Conservation (phyloP, 768 basidiomycete species). For the Exidia glandulosa region DNA sequence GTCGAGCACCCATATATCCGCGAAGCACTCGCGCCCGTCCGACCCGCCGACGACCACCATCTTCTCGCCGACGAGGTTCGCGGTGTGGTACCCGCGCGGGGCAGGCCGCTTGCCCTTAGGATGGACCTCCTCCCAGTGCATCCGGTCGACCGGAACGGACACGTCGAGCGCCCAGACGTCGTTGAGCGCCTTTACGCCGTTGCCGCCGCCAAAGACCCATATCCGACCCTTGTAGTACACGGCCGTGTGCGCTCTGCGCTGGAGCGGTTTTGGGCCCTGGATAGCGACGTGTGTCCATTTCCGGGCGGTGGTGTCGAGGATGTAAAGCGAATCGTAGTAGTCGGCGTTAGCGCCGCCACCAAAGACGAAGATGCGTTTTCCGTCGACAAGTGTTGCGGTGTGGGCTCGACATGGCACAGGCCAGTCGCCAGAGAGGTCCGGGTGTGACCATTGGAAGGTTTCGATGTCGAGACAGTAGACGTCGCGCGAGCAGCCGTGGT, state of each 20-base stretch:
- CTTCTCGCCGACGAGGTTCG: constrained; percentile 72
- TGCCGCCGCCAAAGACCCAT: constrained; percentile 90
- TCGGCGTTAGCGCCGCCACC: constrained; percentile 76
- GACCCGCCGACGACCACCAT: constrained; percentile 90
- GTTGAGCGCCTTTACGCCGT: constrained; percentile 79
- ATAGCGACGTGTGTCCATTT: constrained; percentile 39
- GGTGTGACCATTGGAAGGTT: constrained; percentile 81
- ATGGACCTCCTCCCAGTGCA: constrained; percentile 51
- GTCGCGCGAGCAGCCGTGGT: constrained; percentile 60
- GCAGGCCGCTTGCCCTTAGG: constrained; percentile 46
- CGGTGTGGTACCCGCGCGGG: constrained; percentile 81
- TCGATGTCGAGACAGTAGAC: constrained; percentile 82
- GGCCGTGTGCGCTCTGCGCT: constrained; percentile 81
- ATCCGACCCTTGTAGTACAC: constrained; percentile 62
- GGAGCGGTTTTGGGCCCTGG: constrained; percentile 28
- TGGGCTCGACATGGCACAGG: constrained; percentile 83
- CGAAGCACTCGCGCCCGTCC: constrained; percentile 80
- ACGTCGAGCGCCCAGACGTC: constrained; percentile 85
- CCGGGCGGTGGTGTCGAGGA: constrained; percentile 67
- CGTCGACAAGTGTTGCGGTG: constrained; percentile 71
- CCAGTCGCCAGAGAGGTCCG: constrained; percentile 62
- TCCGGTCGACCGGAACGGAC: constrained; percentile 22
- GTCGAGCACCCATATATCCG: constrained; percentile 79
- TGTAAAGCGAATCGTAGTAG: constrained; percentile 76
- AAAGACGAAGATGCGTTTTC: constrained; percentile 64